phyloP scores from a whole-genome alignment of 2,329 filamentous ascomycete species.

The Balansia obtecta region DNA sequence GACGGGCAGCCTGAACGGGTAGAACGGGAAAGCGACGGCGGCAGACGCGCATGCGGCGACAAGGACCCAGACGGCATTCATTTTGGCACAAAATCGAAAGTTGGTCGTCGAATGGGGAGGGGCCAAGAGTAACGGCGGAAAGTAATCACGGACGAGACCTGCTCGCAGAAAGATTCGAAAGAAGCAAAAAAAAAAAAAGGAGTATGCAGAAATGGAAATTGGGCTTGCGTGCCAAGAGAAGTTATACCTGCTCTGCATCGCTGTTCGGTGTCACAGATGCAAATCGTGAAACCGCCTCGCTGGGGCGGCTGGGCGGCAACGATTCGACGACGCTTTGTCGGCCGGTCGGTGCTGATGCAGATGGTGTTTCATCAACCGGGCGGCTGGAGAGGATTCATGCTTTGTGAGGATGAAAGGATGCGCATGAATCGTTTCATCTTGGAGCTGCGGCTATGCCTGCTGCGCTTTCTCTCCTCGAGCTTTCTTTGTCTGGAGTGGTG shows the following conservation, averaged over 20 bases:
- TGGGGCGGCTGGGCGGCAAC: neutral
- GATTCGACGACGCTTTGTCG: neutral
- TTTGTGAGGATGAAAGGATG: neutral
- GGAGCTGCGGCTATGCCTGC: too few species aligned
- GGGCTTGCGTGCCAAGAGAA: neutral
- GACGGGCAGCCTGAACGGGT: conserved; percentile 6
- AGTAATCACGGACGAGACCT: neutral
- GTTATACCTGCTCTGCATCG: neutral
- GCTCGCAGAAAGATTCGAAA: too few species aligned
- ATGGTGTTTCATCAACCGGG: neutral
- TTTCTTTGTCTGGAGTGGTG: too few species aligned
- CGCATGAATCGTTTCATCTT: neutral
- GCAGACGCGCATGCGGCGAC: conserved; percentile 11
- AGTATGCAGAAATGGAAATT: neutral
- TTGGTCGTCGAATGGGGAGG: neutral
- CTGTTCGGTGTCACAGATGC: too few species aligned
- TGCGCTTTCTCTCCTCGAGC: too few species aligned
- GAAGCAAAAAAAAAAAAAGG: neutral
- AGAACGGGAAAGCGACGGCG: conserved; percentile 11
- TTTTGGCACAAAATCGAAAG: neutral
- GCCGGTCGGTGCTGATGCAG: neutral
- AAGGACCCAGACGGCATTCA: conserved; percentile 13
- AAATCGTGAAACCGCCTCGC: neutral
- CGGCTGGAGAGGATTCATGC: neutral
- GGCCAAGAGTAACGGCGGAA: neutral